Conservation (phyloP, 2,329 filamentous ascomycete species). For the Trichoderma asperellum region DNA sequence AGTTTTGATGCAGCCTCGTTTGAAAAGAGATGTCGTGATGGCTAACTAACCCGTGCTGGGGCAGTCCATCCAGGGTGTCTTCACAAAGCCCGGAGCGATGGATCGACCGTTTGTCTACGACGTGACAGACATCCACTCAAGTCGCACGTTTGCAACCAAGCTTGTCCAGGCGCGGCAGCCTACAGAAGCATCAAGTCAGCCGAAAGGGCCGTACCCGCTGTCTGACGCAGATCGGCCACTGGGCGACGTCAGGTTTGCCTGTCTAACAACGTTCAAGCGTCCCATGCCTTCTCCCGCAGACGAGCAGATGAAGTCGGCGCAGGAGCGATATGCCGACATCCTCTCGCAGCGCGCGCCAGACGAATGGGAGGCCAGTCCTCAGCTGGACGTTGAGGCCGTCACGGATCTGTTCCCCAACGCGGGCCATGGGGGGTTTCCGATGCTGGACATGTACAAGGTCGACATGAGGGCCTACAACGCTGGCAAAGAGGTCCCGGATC, state of each 20-base stretch:
- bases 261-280: constrained; percentile 57
- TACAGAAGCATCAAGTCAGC: constrained; percentile 43
- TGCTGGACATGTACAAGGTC: constrained; percentile 59
- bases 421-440: constrained; percentile 51
- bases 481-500: constrained; percentile 47
- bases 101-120: constrained; percentile 60
- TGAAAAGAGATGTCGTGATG: not conserved
- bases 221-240: constrained; percentile 47
- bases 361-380: constrained; percentile 52
- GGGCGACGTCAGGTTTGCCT: constrained; percentile 53
- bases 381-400: constrained; percentile 50
- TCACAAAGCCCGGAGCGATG: constrained; percentile 51
- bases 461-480: constrained; percentile 54
- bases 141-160: constrained; percentile 54
- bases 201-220: constrained; percentile 43
- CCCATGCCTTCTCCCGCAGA: constrained; percentile 43
- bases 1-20: constrained; percentile 30
- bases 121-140: constrained; percentile 50
- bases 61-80: constrained; percentile 61
- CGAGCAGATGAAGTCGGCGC: constrained; percentile 47
- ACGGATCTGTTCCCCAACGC: constrained; percentile 43
- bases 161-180: constrained; percentile 56
- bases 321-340: constrained; percentile 49
- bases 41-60: not conserved
- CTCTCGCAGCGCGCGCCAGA: constrained; percentile 43